Evolutionary conservation across 2,329 filamentous ascomycete genomes (phyloP), one percentile per base, ranked within the genome.

Genomic region (Hysterium pulicare): DNA sequence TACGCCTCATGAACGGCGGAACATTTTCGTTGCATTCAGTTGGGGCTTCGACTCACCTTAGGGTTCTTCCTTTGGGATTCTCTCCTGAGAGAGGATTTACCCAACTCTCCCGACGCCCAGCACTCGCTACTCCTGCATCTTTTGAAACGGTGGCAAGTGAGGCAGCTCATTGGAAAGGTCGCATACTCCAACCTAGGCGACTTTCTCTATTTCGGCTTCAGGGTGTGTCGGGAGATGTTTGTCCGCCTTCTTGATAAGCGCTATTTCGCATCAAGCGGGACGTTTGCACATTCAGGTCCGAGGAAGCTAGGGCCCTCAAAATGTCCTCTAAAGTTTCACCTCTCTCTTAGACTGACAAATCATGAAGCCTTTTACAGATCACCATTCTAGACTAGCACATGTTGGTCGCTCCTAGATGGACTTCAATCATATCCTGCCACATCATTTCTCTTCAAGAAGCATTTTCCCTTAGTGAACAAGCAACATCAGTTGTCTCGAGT

Each of bases 201-300:
- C 28, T 21, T 20, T 20, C 23, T 31, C 16, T 11, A 16, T 31
- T 26, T 17, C n/a, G 4, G 21, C 26, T 32, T 16, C 10, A 17
- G 3, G 13, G 38, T 31, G 31, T 15, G 23, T 13, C 17, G 44
- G 47, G 19, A 40, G 20, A 52, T 16, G 40, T 49, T 56, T 49
- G 38, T 44, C 45, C 51, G 46, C 42, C 49, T 44, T 38, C 42
- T 38, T 45, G 46, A 49, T 59, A 52, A 62, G 58, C 57, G 54
- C 49, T 19, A 43, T 38, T 23, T 38, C 20, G n/a, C n/a, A 38
- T 15, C 6, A 3, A 26, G 35, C 35, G 15, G 9, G 28, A 16
- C 17, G 35, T n/a, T 38, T 15, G 19, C 20, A 15, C 4, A 24
- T 10, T 38, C 28, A 38, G 35, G 35, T 16, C 22, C 28, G 35